Conservation (phyloP, 495 filamentous ascomycete genomes). For the Acidomyces sp. region DNA sequence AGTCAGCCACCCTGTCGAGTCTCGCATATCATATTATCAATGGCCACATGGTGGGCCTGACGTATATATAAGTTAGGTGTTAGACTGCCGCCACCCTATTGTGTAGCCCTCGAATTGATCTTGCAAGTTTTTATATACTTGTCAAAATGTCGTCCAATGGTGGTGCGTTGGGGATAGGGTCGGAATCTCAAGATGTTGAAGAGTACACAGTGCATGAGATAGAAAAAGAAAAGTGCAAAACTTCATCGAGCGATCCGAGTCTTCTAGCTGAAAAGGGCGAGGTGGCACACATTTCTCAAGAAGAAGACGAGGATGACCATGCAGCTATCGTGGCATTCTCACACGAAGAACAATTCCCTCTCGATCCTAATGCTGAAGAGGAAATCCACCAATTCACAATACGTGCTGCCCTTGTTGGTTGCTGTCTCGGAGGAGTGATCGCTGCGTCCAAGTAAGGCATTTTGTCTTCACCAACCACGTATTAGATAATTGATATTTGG, state of each 20-base stretch:
- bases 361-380: constrained; percentile 9
- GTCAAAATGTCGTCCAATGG: constrained; percentile 1
- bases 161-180: constrained; percentile 8
- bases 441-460: constrained; percentile 9
- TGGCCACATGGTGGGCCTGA: too few relatives aligned
- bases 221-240: constrained; percentile 5
- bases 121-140: background rate
- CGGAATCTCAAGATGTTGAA: background rate
- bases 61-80: background rate
- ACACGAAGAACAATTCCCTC: constrained; percentile 12
- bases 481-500: too few relatives aligned
- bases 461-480: too few relatives aligned
- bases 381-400: constrained; percentile 12
- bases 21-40: too few relatives aligned
- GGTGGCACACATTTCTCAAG: background rate
- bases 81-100: background rate
- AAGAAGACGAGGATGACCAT: background rate
- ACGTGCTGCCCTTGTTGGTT: constrained; percentile 10
- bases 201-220: constrained; percentile 3
- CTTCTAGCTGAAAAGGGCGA: constrained; percentile 6
- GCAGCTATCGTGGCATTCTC: background rate
- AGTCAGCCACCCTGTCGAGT: too few relatives aligned
- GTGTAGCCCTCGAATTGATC: too few relatives aligned
- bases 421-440: constrained; percentile 12
- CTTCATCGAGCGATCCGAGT: constrained; percentile 6